Evolutionary conservation across 805 yeast species (phyloP), one percentile per base, ranked within the genome.

Genomic region (Wickerhamomyces pijperi): DNA sequence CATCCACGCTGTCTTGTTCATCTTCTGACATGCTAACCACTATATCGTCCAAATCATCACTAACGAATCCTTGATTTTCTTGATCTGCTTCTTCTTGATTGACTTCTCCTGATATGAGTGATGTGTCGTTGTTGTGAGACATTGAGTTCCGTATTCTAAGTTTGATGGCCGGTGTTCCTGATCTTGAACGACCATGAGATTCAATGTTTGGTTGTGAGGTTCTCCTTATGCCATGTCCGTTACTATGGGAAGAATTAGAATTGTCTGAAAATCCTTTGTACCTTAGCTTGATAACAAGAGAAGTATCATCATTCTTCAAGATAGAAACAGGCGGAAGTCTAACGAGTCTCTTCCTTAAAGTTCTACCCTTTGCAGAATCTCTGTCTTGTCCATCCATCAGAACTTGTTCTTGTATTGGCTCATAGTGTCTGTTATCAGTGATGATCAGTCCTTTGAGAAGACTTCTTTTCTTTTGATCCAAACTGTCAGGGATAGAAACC

Each of bases 341-440:
- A 43, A 16, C 33, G 18, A 31, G 12, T 32, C 51, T 37, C 35
- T 37, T 40, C 36, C 51, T 37, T 6, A 47, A 28, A 36, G 42
- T 39, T 25, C 48, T 39, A 3, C 29, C 14, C 7, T 14, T 12
- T 4, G n/a, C n/a, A 8, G n/a, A 9, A 13, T 25, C 14, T 7
- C 29, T 13, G 12, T 25, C 34, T 3, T 45, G 46, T 8, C 45
- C 46, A 16, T 48, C 53, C n/a, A 43, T 31, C 25, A 58, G 42
- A 41, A 60, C 58, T 37, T 59, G 56, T 36, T 59, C 56, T 20
- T 59, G 61, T 3, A 64, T 48, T 7, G 53, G 48, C 33, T 59
- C 60, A 42, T 63, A 64, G 15, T 56, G 52, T 40, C 60, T 60
- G 43, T 64, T 64, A 37, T 63, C 68, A 1, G 67, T 61, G 21